Percentiles rank a stretch among this genome's conserved stretches.
Evolutionary conservation across 225 moss, liverwort and hornwort species (phyloP).

Genomic region (Neckera pumila): DNA sequence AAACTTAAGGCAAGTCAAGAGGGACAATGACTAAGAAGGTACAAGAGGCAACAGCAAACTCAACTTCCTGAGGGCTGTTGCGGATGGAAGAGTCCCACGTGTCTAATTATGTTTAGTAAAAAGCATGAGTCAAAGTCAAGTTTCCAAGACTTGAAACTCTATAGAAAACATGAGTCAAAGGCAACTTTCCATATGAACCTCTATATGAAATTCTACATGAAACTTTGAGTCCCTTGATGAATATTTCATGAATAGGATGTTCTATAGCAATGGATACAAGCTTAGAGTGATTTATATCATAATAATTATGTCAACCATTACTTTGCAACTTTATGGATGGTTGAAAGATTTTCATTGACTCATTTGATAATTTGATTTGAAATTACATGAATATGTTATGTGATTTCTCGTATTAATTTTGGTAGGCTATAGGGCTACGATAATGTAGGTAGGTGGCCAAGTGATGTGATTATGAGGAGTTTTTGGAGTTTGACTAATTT

Average conservation of each 20-base stretch:
- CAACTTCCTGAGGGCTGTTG: not conserved
- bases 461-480: not conserved
- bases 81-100: not conserved
- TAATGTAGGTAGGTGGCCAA: not conserved
- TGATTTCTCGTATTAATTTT: not conserved
- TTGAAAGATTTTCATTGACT: no score
- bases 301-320: not conserved
- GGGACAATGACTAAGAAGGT: not conserved
- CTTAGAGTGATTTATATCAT: not conserved
- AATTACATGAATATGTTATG: not conserved
- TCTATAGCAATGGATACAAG: not conserved
- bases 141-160: no score
- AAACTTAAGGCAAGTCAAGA: not conserved
- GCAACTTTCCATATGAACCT: not conserved
- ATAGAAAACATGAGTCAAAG: not conserved
- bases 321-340: not conserved
- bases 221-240: no score
- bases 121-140: not conserved
- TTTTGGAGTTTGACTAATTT: not conserved
- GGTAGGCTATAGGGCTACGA: rapidly evolving
- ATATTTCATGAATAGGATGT: not conserved
- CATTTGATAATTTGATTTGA: not conserved
- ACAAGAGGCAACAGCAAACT: no score
- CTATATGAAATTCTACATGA: not conserved
- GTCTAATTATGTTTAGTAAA: not conserved